phyloP scores from a whole-genome alignment of 208 protist genomes.

The Spongospora subterranea region DNA sequence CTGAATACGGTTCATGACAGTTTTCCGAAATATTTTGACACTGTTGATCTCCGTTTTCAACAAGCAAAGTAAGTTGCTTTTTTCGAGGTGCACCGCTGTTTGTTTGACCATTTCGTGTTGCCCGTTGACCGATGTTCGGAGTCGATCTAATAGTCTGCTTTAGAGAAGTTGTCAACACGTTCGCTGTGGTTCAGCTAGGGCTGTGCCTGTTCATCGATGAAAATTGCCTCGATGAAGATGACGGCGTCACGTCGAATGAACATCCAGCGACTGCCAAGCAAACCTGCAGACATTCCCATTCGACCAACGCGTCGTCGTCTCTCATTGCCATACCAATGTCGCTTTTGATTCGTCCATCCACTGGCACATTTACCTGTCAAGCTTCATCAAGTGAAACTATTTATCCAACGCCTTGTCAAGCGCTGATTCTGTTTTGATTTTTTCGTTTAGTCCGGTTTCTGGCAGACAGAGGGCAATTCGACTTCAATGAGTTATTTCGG shows the following conservation, averaged over 20 bases:
- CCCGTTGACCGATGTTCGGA: background rate
- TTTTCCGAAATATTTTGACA: background rate
- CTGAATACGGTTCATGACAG: background rate
- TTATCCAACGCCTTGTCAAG: background rate
- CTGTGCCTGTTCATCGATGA: conserved; percentile 1
- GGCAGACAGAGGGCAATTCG: background rate
- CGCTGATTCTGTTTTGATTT: background rate
- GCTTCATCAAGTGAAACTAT: background rate
- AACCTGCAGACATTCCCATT: no score
- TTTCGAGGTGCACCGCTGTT: conserved; percentile 22
- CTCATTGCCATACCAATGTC: background rate
- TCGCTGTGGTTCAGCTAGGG: conserved; percentile 43
- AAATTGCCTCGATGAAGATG: no score
- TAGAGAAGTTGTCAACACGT: background rate
- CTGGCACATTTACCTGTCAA: conserved; percentile 14
- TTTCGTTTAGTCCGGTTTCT: conserved; percentile 48
- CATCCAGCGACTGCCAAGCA: no score
- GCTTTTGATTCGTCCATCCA: conserved; percentile 1
- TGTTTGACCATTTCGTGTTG: background rate
- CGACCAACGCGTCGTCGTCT: background rate
- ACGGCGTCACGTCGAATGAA: no score
- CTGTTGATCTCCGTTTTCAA: conserved; percentile 20
- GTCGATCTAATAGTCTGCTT: no score
- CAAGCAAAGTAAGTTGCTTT: conserved; percentile 45
- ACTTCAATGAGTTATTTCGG: conserved; percentile 51